Evolutionary conservation across 1,139 yeast species (phyloP), one percentile per base, ranked within the genome.

Genomic region (Zygoascus sp.): DNA sequence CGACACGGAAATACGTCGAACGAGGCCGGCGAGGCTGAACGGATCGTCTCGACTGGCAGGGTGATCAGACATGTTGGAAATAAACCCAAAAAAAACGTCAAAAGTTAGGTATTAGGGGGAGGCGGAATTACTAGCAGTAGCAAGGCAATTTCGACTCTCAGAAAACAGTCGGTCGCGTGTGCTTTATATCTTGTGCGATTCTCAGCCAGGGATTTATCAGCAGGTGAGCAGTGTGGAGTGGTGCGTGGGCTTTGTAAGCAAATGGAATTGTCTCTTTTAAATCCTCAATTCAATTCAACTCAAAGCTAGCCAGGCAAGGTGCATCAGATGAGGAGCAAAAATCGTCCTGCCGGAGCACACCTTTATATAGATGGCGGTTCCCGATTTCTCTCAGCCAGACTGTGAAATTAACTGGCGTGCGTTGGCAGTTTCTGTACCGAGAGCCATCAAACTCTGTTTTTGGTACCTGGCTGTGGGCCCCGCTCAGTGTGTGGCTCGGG

Each of bases 1-100:
- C 22, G 32, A 6, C 20, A 38, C 32, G n/a, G 45, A 42, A 25
- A 42, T 23, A 17, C 45, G 45, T 16, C 45, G 45, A 25, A 42
- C 45, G 10, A 42, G 23, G 5, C 45, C 40, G 13, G 39, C 40
- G 36, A 42, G 34, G 30, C 40, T 34, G 25, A 40, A 28, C 10
- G 42, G 42, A 9, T 28, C 34, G 32, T 40, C 42, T 13, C 25
- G 32, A 20, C 19, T 27, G 28, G 41, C 30, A n/a, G 39, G 39
- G 20, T 21, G 39, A 19, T 20, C 25, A 19, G 39, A 20, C 22
- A 21, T 20, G 39, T 15, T 3, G 15, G 32, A 28, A 13, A 28
- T 8, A 28, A 5, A 28, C 6, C 15, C 27, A 23, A 23, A 23
- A 23, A 23, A 10, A 10, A 28, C 11, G 13, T 5, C 32, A 28